Percentiles rank a stretch among this genome's conserved stretches.
Conservation (phyloP, 495 filamentous ascomycete genomes). For the Physcia stellaris region DNA sequence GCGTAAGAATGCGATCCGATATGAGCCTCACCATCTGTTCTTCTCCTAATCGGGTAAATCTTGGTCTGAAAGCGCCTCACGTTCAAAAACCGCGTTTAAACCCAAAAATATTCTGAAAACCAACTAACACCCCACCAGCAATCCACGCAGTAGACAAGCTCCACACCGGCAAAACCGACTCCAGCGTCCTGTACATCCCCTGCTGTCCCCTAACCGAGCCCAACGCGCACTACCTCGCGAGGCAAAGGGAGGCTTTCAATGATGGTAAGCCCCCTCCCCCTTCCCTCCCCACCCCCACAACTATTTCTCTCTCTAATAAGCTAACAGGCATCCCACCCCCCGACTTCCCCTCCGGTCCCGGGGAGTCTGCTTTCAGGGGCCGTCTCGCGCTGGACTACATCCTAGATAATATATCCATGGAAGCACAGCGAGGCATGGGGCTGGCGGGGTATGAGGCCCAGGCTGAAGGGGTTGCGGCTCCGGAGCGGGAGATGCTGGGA, state of each 20-base stretch:
- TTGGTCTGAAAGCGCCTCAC: no score
- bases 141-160: conserved; percentile 70
- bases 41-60: no score
- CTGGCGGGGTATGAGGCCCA: conserved; percentile 5
- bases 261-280: conserved; percentile 24
- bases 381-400: conserved; percentile 14
- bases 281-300: conserved; percentile 1
- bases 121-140: no score
- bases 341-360: conserved; percentile 51
- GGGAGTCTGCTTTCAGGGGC: conserved; percentile 16
- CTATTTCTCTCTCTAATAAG: not conserved
- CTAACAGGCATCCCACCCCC: conserved; percentile 41
- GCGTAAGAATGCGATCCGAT: no score
- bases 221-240: conserved; percentile 54
- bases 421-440: conserved; percentile 14
- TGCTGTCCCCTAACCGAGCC: conserved; percentile 64
- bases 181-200: conserved; percentile 78
- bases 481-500: conserved; percentile 4
- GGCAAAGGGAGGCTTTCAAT: conserved; percentile 53
- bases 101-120: no score
- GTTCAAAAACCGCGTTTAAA: no score
- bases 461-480: not conserved
- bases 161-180: conserved; percentile 56
- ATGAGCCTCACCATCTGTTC: no score
- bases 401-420: conserved; percentile 11